These are phyloP conservation scores for Termitomyces sp. DNA, from an alignment of 768 basidiomycete species.

Conservation along the genomic window DNA sequence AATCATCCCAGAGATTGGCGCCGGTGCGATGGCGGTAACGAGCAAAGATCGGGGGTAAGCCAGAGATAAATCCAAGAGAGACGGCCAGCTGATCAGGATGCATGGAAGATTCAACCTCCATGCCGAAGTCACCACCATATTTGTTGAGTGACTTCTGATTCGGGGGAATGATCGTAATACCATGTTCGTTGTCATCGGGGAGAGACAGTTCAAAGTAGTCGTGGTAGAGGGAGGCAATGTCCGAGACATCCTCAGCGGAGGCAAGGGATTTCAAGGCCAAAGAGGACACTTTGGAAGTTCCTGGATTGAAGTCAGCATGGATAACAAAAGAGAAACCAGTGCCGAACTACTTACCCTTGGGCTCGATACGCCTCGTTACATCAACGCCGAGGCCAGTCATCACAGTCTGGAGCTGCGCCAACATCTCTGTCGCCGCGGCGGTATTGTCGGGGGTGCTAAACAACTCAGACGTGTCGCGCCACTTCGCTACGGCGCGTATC, in stretches of 20 bases:
- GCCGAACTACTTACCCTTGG: neutral
- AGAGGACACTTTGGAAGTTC: neutral
- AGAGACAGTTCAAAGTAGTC: neutral
- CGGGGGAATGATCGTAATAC: neutral
- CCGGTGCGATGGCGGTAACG: constrained; percentile 16
- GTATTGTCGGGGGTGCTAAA: neutral
- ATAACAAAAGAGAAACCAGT: neutral
- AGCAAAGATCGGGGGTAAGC: constrained; percentile 25
- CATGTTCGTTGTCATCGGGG: neutral
- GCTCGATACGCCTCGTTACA: neutral
- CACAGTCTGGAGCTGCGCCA: neutral
- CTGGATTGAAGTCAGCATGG: neutral
- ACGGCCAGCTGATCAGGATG: constrained; percentile 10
- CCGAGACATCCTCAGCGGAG: neutral
- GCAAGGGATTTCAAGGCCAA: neutral
- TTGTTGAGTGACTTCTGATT: constrained; percentile 1
- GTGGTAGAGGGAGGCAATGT: neutral
- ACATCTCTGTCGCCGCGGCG: neutral
- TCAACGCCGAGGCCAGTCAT: neutral
- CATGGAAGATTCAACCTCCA: constrained; percentile 11
- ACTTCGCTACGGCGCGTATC: neutral
- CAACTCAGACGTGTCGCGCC: neutral
- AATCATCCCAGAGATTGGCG: constrained; percentile 20
- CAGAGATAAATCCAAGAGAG: constrained; percentile 19
- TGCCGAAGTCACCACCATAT: constrained; percentile 15